Conservation (phyloP, 2,329 filamentous ascomycete genomes). For the Aquanectria penicillioides region DNA sequence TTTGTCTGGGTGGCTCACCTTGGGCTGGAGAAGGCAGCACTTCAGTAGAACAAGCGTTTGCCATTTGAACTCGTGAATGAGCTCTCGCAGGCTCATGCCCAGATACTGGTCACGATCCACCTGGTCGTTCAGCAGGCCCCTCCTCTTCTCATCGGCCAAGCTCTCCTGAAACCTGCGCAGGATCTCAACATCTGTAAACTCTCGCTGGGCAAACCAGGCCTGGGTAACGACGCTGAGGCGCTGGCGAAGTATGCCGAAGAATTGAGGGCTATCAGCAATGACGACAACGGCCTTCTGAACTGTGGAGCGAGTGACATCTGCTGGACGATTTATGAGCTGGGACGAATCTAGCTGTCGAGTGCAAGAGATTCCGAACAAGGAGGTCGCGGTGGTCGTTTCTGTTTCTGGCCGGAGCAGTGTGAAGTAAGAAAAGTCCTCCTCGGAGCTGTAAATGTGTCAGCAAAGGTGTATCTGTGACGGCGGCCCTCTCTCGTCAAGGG, state of each 20-base stretch:
- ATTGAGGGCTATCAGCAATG: slow-evolving; percentile 88
- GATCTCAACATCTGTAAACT: slow-evolving; percentile 93
- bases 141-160: slow-evolving; percentile 72
- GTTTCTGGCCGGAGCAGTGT: slow-evolving; percentile 78
- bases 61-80: slow-evolving; percentile 94
- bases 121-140: slow-evolving; percentile 69
- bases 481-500: neutral
- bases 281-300: slow-evolving; percentile 98
- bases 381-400: slow-evolving; percentile 70
- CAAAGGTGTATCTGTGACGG: neutral
- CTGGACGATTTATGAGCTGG: slow-evolving; percentile 78
- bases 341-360: slow-evolving; percentile 89
- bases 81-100: slow-evolving; percentile 86
- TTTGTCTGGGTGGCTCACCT: slow-evolving; percentile 65
- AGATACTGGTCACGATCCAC: slow-evolving; percentile 87
- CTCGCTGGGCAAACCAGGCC: slow-evolving; percentile 95
- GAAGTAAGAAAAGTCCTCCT: slow-evolving; percentile 99
- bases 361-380: slow-evolving; percentile 95
- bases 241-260: slow-evolving; percentile 90
- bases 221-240: slow-evolving; percentile 89
- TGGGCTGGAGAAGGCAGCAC: slow-evolving; percentile 91
- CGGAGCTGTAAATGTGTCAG: slow-evolving; percentile 64
- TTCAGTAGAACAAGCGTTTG: slow-evolving; percentile 95
- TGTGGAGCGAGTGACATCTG: slow-evolving; percentile 95
- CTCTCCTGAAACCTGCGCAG: slow-evolving; percentile 91